A percentile compares a stretch with the other conserved stretches of the same genome.
Conservation (phyloP, 441 rosid species). For the Viola pubescens region DNA sequence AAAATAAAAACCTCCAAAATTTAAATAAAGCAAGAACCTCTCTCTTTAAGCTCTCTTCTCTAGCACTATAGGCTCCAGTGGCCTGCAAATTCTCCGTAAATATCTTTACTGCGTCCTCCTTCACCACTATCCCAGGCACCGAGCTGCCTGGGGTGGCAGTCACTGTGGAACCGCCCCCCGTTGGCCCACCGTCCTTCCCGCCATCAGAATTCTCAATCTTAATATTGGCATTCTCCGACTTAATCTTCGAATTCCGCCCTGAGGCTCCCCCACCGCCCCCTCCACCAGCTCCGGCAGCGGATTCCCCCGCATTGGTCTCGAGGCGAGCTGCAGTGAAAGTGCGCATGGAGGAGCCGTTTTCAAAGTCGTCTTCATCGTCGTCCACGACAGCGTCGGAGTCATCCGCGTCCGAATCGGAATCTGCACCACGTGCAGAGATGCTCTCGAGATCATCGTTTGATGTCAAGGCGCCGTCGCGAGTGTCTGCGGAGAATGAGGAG, state of each 20-base stretch:
- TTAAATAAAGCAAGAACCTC: slow-evolving; percentile 44
- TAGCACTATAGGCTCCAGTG: slow-evolving; percentile 91
- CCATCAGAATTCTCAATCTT: slow-evolving; percentile 73
- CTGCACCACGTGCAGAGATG: slow-evolving; percentile 84
- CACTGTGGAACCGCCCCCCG: slow-evolving; percentile 34
- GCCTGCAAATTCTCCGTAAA: slow-evolving; percentile 92
- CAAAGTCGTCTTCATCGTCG: slow-evolving; percentile 85
- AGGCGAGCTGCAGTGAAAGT: slow-evolving; percentile 83
- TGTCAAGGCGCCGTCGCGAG: slow-evolving; percentile 84
- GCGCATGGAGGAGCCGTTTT: slow-evolving; percentile 83
- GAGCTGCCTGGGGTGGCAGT: slow-evolving; percentile 36
- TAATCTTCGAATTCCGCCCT: slow-evolving; percentile 63
- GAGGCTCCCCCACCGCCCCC: slow-evolving; percentile 37
- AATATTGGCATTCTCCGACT: slow-evolving; percentile 55
- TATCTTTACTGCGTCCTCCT: slow-evolving; percentile 77
- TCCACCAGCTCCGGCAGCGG: slow-evolving; percentile 19
- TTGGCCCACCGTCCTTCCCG: slow-evolving; percentile 45
- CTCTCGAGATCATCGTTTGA: slow-evolving; percentile 97
- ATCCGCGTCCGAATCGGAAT: slow-evolving; percentile 75
- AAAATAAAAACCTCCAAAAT: background rate
- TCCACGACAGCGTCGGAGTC: slow-evolving; percentile 81
- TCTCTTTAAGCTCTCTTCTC: slow-evolving; percentile 87
- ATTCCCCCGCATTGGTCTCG: slow-evolving; percentile 33
- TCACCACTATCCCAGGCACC: slow-evolving; percentile 40
- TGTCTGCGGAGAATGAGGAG: slow-evolving; percentile 85